Evolutionary conservation across 108 stramenopile genomes (phyloP), one percentile per base, ranked within the genome.

Genomic region (Nannochloropsis gaditana): DNA sequence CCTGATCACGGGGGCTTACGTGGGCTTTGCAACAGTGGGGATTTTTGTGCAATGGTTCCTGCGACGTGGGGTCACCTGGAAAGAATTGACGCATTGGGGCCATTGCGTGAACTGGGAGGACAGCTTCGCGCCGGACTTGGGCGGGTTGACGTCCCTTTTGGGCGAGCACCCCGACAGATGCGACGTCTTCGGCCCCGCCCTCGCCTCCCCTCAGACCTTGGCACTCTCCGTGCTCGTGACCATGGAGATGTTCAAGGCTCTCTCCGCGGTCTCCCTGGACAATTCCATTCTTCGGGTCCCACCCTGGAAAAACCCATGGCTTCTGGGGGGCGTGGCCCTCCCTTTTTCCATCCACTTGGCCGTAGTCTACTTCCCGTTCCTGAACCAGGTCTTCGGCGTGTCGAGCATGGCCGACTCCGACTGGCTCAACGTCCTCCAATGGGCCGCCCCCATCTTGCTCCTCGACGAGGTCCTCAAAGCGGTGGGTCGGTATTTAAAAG

Each of bases 201-300:
- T 84, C 47, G 50, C 83, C 42, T 85, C 80, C 41, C 86, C 89
- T 42, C 97, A 96, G 88, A 96, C 96, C 9, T 85, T 97, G 11
- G 92, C 95, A 9, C 91, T 99, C 43, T 95, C 97, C 15, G 95
- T 96, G 15, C 89, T 99, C 86, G 98, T 99, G 11, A 90, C 92
- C 44, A 96, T 99, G 94, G 98, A 99, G 91, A 91, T 98, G 94
- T 86, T 97, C 44, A 97, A 97, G 84, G 97, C 97, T 8, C 83
- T 96, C 43, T 59, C 83, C 11, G 82, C 82, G 19, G 42, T 82
- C 43, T 82, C 82, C 3, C 41, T 81, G 5, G 95, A 98, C 85
- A 94, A 92, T 79, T 95, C 95, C 0, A 85, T 99, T 45, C 85
- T 98, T 4, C 87, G 91, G 11, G 94, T 99, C 45, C 94, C 94